phyloP scores from a whole-genome alignment of 2,329 filamentous ascomycete genomes.

The Epichloe typhina region DNA sequence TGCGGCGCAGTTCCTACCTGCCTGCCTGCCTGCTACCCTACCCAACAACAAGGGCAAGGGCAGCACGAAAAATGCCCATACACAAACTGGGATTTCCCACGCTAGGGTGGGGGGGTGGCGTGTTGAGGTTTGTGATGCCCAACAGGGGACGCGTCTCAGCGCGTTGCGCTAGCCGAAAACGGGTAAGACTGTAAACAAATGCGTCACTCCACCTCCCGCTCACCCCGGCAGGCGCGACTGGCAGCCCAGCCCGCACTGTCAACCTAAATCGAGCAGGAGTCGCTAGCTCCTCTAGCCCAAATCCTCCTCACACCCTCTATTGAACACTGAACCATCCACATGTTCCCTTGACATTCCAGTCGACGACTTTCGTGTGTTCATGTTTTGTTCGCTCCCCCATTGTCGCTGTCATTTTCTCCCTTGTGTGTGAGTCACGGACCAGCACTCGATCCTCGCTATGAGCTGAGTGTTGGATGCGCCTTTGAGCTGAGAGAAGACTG shows the following conservation, averaged over 20 bases:
- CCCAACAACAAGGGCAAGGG: not conserved
- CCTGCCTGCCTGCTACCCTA: not conserved
- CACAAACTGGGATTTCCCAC: not conserved
- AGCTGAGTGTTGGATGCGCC: constrained; percentile 1
- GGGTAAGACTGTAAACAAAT: constrained; percentile 25
- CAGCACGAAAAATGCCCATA: not conserved
- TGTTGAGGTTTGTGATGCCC: constrained; percentile 7
- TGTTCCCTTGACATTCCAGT: constrained; percentile 6
- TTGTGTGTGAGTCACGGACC: not conserved
- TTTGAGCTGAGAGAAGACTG: constrained; percentile 2
- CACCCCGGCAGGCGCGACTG: constrained; percentile 8
- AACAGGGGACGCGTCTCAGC: constrained; percentile 20
- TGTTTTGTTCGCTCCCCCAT: not conserved
- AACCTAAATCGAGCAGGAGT: constrained; percentile 5
- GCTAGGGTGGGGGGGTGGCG: not conserved
- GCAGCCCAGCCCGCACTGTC: constrained; percentile 6
- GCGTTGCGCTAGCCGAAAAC: constrained; percentile 17
- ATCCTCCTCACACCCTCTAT: constrained; percentile 3
- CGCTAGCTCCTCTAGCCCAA: constrained; percentile 4
- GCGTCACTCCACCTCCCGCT: constrained; percentile 17
- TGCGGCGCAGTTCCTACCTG: no score
- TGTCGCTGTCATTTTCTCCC: not conserved
- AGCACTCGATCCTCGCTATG: constrained; percentile 3
- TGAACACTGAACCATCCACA: constrained; percentile 4
- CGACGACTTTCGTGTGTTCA: not conserved